These are phyloP conservation scores for Saccharum spontaneum DNA, from an alignment of 176 grass and related monocot species.

Conservation along the genomic window DNA sequence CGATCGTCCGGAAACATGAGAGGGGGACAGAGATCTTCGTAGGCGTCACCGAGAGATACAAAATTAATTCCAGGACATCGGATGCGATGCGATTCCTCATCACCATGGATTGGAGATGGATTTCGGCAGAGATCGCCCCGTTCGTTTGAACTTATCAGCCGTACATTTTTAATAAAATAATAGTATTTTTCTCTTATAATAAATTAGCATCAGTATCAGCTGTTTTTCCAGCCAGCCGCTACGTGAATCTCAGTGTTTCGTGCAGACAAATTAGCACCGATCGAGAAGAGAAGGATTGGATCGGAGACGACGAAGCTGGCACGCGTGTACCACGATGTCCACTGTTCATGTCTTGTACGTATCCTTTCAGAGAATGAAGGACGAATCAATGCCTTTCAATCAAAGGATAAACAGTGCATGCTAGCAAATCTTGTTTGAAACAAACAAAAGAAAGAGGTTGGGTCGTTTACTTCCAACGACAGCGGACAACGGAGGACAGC, in stretches of 20 bases:
- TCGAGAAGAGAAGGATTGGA: background rate
- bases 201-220: too few relatives aligned
- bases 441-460: too few relatives aligned
- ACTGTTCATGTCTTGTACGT: background rate
- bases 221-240: too few relatives aligned
- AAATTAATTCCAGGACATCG: background rate
- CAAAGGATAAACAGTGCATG: background rate
- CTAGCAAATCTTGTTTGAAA: background rate
- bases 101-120: background rate
- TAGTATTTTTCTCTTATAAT: too few relatives aligned
- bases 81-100: slow-evolving; percentile 19
- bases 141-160: too few relatives aligned
- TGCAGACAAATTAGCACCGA: background rate
- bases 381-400: slow-evolving; percentile 7
- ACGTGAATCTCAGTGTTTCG: background rate
- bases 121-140: background rate
- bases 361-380: background rate
- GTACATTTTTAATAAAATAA: too few relatives aligned
- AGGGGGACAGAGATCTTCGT: background rate
- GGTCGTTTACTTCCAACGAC: background rate
- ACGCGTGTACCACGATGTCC: background rate
- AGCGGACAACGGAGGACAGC: too few relatives aligned
- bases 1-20: background rate
- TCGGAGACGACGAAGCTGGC: background rate
- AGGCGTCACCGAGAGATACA: background rate